Conservation (phyloP, 106 monocot species). For the Agapanthus africanus region DNA sequence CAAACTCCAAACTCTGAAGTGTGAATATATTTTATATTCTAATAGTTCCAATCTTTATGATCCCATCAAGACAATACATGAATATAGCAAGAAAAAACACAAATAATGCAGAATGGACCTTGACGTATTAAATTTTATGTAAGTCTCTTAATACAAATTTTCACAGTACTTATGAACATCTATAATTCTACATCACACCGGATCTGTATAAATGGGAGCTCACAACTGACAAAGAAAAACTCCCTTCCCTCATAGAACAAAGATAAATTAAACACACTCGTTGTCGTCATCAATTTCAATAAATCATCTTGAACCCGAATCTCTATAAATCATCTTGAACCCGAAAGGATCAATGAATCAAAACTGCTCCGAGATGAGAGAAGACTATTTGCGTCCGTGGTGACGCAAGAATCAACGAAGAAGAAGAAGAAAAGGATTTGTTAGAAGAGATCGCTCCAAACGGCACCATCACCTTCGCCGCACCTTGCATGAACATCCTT, state of each 20-base stretch:
- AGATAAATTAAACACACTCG: not conserved
- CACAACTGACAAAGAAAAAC: too few species aligned
- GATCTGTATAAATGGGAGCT: not conserved
- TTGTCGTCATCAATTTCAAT: not conserved
- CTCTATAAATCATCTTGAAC: not conserved
- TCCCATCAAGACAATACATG: not conserved
- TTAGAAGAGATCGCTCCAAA: conserved; percentile 30
- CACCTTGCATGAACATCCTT: conserved; percentile 35
- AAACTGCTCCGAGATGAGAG: not conserved
- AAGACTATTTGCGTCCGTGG: not conserved
- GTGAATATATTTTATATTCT: too few species aligned
- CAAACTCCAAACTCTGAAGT: too few species aligned
- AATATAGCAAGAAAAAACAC: not conserved
- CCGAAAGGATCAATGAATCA: not conserved
- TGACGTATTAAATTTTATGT: not conserved
- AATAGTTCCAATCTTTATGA: too few species aligned
- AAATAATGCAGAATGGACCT: not conserved
- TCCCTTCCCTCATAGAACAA: not conserved
- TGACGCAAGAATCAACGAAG: too few species aligned
- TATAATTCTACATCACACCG: conserved; percentile 1
- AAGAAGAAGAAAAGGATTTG: not conserved
- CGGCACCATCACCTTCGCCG: conserved; percentile 46
- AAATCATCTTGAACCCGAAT: too few species aligned
- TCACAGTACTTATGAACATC: not conserved
- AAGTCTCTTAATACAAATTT: conserved; percentile 1